Base-by-base conservation (phyloP, 805 yeast genomes). In the Hanseniaspora osmophila region DNA sequence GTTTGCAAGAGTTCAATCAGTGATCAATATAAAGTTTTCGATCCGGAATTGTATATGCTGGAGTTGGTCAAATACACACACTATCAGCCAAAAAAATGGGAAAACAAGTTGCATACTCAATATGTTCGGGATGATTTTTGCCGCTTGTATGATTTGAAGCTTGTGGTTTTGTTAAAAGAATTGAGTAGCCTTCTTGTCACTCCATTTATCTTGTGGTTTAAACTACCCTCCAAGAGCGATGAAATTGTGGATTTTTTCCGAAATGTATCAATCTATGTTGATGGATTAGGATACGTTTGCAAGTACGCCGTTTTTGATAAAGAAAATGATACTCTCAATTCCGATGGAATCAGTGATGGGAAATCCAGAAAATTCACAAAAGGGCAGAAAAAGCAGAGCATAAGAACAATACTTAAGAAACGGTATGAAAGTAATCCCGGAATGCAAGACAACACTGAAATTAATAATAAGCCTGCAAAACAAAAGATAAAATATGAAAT, bases 201-300 rank as follows among this genome's bases (percentile, higher is more conserved):
- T 0, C 99, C 98, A 1, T 83, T 87, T 49, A 75, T 92, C n/a
- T 65, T 92, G 16, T 87, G 95, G 83, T 78, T 81, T 57, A 76
- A 85, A 16, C 66, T 92, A 27, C 86, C 96, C 2, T 71, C 72
- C 43, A 71, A 77, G 22, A 68, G 90, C 12, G 88, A 83, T 29
- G 70, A 76, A 27, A 82, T 92, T 40, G 75, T 92, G 30, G 97
- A 92, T 57, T 92, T 92, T 57, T 85, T 90, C 61, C 67, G 97
- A 46, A 96, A 90, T 48, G 81, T 76, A 52, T 79, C 95, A 11
- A 79, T 87, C 11, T 92, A 90, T 59, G 85, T 88, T 42, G 96
- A 88, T 64, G 97, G 96, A 0, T 67, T 92, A 37, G 99, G 98
- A 0, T 82, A 88, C 56, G 95, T 92, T 35, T 90, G 97, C 58